These are phyloP conservation scores for Epichloe brachyelytri DNA, from an alignment of 2,329 filamentous ascomycete genomes.

Conservation along the genomic window DNA sequence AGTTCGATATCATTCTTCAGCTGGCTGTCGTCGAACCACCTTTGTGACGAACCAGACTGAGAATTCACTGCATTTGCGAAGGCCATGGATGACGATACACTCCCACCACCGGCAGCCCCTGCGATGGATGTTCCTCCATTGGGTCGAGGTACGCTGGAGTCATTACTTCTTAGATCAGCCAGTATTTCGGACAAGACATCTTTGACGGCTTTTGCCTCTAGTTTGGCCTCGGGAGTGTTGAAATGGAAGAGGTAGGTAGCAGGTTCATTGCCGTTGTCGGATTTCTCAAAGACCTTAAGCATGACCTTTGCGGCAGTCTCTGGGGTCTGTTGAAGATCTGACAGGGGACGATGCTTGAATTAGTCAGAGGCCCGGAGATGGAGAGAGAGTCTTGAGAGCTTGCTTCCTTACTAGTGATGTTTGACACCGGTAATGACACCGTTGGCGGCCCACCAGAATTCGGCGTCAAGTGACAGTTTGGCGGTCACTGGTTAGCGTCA, in stretches of 20 bases:
- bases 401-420: conserved; percentile 59
- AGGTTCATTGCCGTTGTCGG: conserved; percentile 42
- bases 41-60: conserved; percentile 36
- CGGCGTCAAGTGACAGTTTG: conserved; percentile 68
- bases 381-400: conserved; percentile 1
- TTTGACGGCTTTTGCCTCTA: conserved; percentile 76
- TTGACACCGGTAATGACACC: conserved; percentile 57
- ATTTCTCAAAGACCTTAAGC: conserved; percentile 77
- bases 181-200: conserved; percentile 70
- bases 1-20: conserved; percentile 68
- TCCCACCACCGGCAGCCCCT: conserved; percentile 20
- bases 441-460: conserved; percentile 48
- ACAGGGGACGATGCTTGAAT: not conserved
- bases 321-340: conserved; percentile 91
- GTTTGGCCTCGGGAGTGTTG: conserved; percentile 64
- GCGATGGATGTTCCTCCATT: conserved; percentile 16
- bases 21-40: conserved; percentile 69
- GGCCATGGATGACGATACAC: conserved; percentile 57
- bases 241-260: conserved; percentile 79
- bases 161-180: conserved; percentile 48
- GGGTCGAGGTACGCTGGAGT: conserved; percentile 37
- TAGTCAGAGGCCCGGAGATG: not conserved
- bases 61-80: conserved; percentile 58
- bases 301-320: conserved; percentile 82
- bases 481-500: conserved; percentile 62